Evolutionary conservation across 1,284 basidiomycete genomes (phyloP), one percentile per base, ranked within the genome.

Genomic region (Cystobasidiaceae sp.): DNA sequence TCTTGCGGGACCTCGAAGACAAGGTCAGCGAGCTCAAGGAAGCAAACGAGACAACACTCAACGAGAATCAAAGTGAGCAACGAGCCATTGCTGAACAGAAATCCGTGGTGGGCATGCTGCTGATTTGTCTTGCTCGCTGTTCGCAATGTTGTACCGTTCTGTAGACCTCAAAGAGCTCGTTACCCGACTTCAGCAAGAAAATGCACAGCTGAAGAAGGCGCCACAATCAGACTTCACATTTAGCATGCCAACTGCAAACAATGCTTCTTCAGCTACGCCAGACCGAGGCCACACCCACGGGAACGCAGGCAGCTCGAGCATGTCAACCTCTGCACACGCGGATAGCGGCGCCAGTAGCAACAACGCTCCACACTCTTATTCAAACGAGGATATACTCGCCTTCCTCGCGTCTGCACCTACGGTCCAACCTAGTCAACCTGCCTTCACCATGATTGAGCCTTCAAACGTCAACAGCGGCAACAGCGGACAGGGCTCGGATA

Each of bases 1-100:
- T 71, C 4, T 37, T 73, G 15, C 67, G 68, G 33, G 72, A 73
- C 13, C 70, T 73, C 34, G 72, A 73, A 50, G 70, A 69, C 32
- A 69, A 70, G 25, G 69, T 73, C 13, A 50, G 57, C 8, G 49
- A 43, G 19, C 63, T 73, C 37, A 68, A 73, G 43, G 43, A 67
- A 33, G 34, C 51, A 27, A 54, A 68, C 28, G 54, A 65, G 37
- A 59, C 66, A 1, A 54, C 63, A 17, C 59, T 51, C 19, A 43
- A 67, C 3, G 72, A 73, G 54, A 73, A 73, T 62, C 61, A 64
- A 45, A 64, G 61, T 64, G 43, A 4, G 61, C 39, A 4, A 3
- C 25, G 9, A 17, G 5, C 4, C 6, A 17, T 8, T 15, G 3
- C 52, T 23, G n/a, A n/a, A n/a, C n/a, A n/a, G n/a, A n/a, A n/a